phyloP scores from a whole-genome alignment of 305 asterid genomes.

The Salvia sclarea region DNA sequence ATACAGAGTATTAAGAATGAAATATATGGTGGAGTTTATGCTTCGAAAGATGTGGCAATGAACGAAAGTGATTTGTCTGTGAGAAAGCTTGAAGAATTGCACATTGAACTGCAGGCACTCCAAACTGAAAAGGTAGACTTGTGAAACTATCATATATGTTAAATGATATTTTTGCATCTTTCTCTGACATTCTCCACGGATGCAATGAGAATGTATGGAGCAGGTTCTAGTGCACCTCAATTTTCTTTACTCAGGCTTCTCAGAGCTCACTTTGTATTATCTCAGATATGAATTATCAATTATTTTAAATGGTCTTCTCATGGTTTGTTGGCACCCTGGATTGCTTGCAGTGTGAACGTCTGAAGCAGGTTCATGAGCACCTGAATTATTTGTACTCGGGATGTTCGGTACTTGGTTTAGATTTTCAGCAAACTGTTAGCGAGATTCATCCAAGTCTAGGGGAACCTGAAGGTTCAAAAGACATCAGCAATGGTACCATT shows the following conservation, averaged over 20 bases:
- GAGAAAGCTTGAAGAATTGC: conserved; percentile 83
- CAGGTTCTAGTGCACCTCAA: conserved; percentile 66
- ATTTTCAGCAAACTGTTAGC: conserved; percentile 64
- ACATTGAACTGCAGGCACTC: conserved; percentile 73
- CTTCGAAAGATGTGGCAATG: conserved; percentile 38
- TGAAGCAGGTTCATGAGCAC: conserved; percentile 71
- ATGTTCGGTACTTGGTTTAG: conserved; percentile 91
- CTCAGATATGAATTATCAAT: background rate
- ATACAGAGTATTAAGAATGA: conserved; percentile 67
- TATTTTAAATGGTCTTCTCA: background rate
- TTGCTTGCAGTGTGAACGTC: conserved; percentile 81
- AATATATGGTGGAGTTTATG: conserved; percentile 45
- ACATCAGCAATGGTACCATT: conserved; percentile 69
- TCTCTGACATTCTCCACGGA: conserved; percentile 5
- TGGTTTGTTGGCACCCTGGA: conserved; percentile 16
- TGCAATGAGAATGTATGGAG: conserved; percentile 77
- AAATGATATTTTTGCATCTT: conserved; percentile 7
- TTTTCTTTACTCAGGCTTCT: conserved; percentile 63
- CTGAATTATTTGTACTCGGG: conserved; percentile 64
- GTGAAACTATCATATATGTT: conserved; percentile 19
- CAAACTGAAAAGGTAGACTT: conserved; percentile 75
- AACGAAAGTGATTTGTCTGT: conserved; percentile 80
- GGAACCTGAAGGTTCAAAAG: conserved; percentile 67
- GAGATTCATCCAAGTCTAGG: conserved; percentile 88
- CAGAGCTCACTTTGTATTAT: conserved; percentile 84